Percentiles rank a stretch among this genome's conserved stretches.
Conservation (phyloP, 73 alveolate species). For the Durusdinium trenchii region DNA sequence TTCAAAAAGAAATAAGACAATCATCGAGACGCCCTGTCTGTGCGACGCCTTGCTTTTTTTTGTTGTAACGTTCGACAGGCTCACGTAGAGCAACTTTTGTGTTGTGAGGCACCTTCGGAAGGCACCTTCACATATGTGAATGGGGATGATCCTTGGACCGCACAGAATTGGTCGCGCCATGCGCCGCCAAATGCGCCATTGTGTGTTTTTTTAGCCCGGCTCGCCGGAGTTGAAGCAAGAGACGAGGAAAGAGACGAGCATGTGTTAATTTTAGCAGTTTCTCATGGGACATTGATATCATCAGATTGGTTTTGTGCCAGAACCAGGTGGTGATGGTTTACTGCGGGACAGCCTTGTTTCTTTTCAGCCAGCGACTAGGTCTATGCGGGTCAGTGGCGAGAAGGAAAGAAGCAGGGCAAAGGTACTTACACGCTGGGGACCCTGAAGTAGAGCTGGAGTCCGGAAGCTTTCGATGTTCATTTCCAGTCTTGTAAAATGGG, state of each 20-base stretch:
- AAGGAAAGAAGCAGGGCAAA: constrained; percentile 95
- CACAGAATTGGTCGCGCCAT: not conserved
- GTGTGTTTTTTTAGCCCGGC: too few relatives aligned
- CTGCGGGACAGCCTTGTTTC: too few relatives aligned
- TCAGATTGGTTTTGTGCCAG: too few relatives aligned
- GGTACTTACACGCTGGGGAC: constrained; percentile 83
- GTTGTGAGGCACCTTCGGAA: constrained; percentile 53
- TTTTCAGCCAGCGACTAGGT: constrained; percentile 8
- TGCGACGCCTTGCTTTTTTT: not conserved
- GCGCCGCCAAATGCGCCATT: too few relatives aligned
- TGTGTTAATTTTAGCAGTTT: not conserved
- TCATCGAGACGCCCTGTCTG: not conserved
- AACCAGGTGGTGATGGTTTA: too few relatives aligned
- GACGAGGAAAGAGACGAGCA: not conserved
- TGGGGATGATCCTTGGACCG: constrained; percentile 68
- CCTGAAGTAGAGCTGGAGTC: not conserved
- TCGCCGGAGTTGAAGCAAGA: too few relatives aligned
- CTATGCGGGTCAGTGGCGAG: constrained; percentile 95
- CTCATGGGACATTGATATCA: too few relatives aligned
- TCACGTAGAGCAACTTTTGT: not conserved
- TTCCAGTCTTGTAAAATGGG: not conserved
- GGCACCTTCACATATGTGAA: constrained; percentile 92
- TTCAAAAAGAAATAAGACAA: too few relatives aligned
- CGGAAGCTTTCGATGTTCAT: not conserved
- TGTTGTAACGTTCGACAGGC: not conserved